These are phyloP conservation scores for Cladosporium sp. DNA, from an alignment of 2,329 filamentous ascomycete species.

Conservation along the genomic window DNA sequence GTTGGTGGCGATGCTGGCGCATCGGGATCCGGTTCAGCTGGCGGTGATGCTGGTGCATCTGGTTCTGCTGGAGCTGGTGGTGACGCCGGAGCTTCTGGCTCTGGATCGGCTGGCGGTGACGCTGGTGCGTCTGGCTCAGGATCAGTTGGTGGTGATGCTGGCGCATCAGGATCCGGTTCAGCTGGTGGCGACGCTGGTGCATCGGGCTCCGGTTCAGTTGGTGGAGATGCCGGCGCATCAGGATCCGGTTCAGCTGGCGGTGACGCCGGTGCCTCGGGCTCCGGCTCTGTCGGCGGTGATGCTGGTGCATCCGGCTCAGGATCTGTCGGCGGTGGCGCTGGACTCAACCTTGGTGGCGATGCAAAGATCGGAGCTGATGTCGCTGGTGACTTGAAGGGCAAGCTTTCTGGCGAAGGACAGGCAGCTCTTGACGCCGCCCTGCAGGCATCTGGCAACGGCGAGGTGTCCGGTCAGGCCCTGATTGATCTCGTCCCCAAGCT, in stretches of 20 bases:
- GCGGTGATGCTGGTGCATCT: background rate
- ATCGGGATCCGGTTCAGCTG: background rate
- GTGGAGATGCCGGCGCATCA: background rate
- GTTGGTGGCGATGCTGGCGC: background rate
- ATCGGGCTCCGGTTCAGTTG: background rate
- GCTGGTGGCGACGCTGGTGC: background rate
- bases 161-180: background rate
- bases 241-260: background rate
- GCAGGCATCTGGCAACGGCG: background rate
- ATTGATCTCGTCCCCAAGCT: background rate
- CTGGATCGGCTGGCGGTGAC: background rate
- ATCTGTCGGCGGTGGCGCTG: conserved; percentile 16
- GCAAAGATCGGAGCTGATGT: background rate
- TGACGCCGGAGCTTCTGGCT: background rate
- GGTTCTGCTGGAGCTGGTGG: background rate
- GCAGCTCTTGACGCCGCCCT: conserved; percentile 1
- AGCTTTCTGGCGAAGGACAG: background rate
- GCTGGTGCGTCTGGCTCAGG: background rate
- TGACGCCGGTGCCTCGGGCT: background rate
- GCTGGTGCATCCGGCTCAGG: background rate
- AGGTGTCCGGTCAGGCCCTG: background rate
- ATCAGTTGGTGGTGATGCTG: background rate
- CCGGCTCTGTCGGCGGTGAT: background rate
- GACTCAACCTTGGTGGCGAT: conserved; percentile 9
- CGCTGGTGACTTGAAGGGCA: background rate